Percentiles rank a stretch among this genome's conserved stretches.
These are phyloP conservation scores for Stentor roeselii DNA, from an alignment of 73 alveolate species.

Conservation along the genomic window DNA sequence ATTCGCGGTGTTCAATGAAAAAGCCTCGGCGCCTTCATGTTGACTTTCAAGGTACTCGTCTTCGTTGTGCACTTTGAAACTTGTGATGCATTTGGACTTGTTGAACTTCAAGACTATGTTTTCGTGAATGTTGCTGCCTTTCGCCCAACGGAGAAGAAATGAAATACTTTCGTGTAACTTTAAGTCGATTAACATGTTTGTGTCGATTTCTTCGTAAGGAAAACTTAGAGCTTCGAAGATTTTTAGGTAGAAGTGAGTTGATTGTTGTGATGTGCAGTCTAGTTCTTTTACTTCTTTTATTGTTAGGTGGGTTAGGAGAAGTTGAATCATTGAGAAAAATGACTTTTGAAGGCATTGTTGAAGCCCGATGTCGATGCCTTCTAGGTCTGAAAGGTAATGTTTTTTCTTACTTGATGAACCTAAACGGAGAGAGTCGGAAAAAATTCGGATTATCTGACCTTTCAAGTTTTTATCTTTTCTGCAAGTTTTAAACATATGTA, in stretches of 20 bases:
- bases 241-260: slow-evolving; percentile 14
- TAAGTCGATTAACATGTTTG: not conserved
- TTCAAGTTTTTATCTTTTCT: not conserved
- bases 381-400: slow-evolving; percentile 7
- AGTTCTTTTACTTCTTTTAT: slow-evolving; percentile 23
- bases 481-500: slow-evolving; percentile 12
- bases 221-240: slow-evolving; percentile 24
- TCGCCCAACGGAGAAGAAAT: not conserved
- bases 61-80: slow-evolving; percentile 17
- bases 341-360: slow-evolving; percentile 17
- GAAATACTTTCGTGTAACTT: slow-evolving; percentile 11
- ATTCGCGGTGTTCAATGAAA: slow-evolving; percentile 6
- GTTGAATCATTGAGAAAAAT: slow-evolving; percentile 10
- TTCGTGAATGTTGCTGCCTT: not conserved
- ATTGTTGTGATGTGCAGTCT: slow-evolving; percentile 7
- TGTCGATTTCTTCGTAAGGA: slow-evolving; percentile 20
- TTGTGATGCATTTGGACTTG: not conserved
- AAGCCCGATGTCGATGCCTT: not conserved
- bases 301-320: not conserved
- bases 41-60: slow-evolving; percentile 3
- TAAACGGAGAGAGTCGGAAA: not conserved
- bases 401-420: not conserved
- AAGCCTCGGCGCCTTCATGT: slow-evolving; percentile 3
- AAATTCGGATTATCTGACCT: slow-evolving; percentile 12
- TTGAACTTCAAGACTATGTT: not conserved